Conservation (phyloP, 2,329 filamentous ascomycete genomes). For the Neopestalotiopsis sp. region DNA sequence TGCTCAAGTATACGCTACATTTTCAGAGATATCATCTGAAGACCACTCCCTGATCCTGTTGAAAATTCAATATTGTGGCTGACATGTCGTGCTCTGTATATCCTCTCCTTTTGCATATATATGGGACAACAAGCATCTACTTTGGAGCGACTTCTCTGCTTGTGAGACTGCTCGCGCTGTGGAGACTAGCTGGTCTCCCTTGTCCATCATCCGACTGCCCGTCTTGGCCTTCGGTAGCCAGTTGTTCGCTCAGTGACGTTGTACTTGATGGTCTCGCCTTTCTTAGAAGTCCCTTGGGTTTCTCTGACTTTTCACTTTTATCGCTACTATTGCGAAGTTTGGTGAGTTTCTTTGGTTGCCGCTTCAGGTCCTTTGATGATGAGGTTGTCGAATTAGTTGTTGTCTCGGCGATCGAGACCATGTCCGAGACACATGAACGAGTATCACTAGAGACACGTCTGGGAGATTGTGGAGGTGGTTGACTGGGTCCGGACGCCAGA, state of each 20-base stretch:
- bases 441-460: conserved; percentile 41
- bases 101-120: not conserved
- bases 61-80: not conserved
- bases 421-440: conserved; percentile 35
- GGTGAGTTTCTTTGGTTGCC: conserved; percentile 46
- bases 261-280: conserved; percentile 42
- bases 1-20: not conserved
- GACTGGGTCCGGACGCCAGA: conserved; percentile 10
- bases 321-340: conserved; percentile 47
- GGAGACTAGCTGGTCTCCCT: not conserved
- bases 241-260: conserved; percentile 22
- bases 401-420: conserved; percentile 28
- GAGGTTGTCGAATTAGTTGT: conserved; percentile 23
- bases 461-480: conserved; percentile 25
- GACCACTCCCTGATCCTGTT: not conserved
- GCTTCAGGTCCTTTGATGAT: conserved; percentile 21
- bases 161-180: not conserved
- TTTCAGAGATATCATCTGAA: not conserved
- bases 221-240: conserved; percentile 9
- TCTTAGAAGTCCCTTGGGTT: conserved; percentile 40
- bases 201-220: not conserved
- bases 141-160: not conserved
- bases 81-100: not conserved
- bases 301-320: conserved; percentile 31
- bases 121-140: not conserved